Evolutionary conservation across 1,139 yeast species (phyloP).

Genomic region (Pichia cactophila): DNA sequence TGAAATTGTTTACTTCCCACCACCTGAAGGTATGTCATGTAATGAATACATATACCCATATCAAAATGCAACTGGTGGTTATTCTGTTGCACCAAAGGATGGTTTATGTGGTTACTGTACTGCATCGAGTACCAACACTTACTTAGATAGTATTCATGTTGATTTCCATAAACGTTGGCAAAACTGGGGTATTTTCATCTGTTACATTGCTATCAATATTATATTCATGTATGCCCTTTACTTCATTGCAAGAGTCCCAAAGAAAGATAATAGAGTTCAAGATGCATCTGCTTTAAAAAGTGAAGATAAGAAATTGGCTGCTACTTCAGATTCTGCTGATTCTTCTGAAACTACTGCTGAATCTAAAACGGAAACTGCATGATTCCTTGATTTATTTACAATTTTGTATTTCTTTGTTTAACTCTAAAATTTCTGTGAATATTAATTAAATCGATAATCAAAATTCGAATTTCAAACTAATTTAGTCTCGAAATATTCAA

Average conservation of each 20-base stretch:
- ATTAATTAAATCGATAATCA: too few species aligned
- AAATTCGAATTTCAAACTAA: too few species aligned
- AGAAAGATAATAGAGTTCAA: conserved; percentile 22
- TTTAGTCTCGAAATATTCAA: too few species aligned
- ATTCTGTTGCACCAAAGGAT: conserved; percentile 35
- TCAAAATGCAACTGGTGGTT: conserved; percentile 37
- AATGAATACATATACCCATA: conserved; percentile 34
- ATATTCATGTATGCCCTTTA: conserved; percentile 33
- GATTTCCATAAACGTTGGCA: conserved; percentile 45
- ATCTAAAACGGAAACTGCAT: neutral
- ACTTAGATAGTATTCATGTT: conserved; percentile 27
- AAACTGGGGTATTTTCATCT: conserved; percentile 50
- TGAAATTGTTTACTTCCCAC: conserved; percentile 42
- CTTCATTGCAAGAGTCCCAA: conserved; percentile 32
- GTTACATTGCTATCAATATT: conserved; percentile 39
- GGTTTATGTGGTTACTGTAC: conserved; percentile 40
- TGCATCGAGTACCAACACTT: conserved; percentile 31
- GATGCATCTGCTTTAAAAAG: conserved; percentile 24
- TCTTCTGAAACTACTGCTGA: neutral
- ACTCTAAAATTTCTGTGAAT: too few species aligned
- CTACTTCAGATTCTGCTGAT: neutral
- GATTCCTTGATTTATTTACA: neutral
- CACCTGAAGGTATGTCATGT: conserved; percentile 45
- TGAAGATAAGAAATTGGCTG: neutral
- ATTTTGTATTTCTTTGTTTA: too few species aligned